Percentiles rank a stretch among this genome's conserved stretches.
These are phyloP conservation scores for Endocarpon pusillum DNA, from an alignment of 495 filamentous ascomycete species.

Conservation along the genomic window DNA sequence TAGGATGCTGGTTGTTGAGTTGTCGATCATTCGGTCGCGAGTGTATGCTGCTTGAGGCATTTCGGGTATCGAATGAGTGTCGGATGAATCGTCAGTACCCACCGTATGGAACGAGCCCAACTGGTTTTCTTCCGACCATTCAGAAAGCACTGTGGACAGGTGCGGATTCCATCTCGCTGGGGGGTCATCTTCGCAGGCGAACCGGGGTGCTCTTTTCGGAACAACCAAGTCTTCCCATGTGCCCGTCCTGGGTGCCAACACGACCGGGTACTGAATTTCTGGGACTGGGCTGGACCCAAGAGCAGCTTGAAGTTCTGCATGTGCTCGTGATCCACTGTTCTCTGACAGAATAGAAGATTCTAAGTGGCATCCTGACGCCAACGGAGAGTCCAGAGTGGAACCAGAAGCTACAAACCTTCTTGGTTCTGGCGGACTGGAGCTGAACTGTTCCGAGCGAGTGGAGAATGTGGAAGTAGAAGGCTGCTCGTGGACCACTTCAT, in stretches of 20 bases:
- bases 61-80: conserved; percentile 9
- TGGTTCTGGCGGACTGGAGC: conserved; percentile 23
- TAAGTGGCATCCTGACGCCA: conserved; percentile 18
- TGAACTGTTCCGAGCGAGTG: conserved; percentile 21
- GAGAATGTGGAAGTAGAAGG: conserved; percentile 21
- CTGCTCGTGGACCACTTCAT: conserved; percentile 6
- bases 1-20: conserved; percentile 31
- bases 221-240: conserved; percentile 27
- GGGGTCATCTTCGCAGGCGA: conserved; percentile 19
- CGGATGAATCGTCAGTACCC: conserved; percentile 8
- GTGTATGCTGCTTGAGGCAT: conserved; percentile 13
- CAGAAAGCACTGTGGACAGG: conserved; percentile 55
- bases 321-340: conserved; percentile 18
- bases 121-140: conserved; percentile 32
- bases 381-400: conserved; percentile 14
- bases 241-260: conserved; percentile 29
- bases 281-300: conserved; percentile 22
- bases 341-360: conserved; percentile 23
- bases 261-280: conserved; percentile 29
- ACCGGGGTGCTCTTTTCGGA: conserved; percentile 15
- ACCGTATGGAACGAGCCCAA: conserved; percentile 14
- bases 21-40: conserved; percentile 17
- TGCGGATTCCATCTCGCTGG: conserved; percentile 52
- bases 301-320: conserved; percentile 22
- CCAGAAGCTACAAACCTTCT: conserved; percentile 16